phyloP scores from a whole-genome alignment of 768 basidiomycete species.

The Phaeotremella fagi region DNA sequence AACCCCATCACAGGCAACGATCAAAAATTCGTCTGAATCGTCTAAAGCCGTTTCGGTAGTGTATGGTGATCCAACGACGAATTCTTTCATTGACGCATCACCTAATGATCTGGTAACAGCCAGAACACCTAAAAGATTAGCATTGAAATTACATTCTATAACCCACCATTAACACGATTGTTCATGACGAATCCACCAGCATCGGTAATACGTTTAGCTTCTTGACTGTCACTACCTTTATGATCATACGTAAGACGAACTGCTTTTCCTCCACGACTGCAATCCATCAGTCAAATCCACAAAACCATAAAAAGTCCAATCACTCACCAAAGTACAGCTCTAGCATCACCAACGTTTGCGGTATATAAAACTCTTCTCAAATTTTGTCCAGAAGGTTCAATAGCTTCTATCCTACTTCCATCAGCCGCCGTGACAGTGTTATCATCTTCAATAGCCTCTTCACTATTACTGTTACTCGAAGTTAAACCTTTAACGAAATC shows the following conservation, averaged over 20 bases:
- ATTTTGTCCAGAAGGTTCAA: conserved; percentile 54
- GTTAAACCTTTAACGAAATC: conserved; percentile 45
- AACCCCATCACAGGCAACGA: conserved; percentile 96
- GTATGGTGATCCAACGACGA: conserved; percentile 94
- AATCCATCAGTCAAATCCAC: background rate
- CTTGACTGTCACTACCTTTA: conserved; percentile 94
- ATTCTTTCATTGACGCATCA: conserved; percentile 98
- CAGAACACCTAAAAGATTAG: conserved; percentile 57
- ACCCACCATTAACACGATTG: conserved; percentile 83
- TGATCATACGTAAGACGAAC: conserved; percentile 96
- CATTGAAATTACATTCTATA: background rate
- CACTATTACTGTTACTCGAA: conserved; percentile 9
- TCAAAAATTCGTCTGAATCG: conserved; percentile 86
- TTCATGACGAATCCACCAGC: conserved; percentile 99
- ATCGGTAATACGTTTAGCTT: conserved; percentile 94
- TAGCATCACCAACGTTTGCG: conserved; percentile 94
- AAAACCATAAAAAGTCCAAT: background rate
- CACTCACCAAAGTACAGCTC: conserved; percentile 74
- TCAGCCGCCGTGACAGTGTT: conserved; percentile 25
- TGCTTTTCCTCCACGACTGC: conserved; percentile 72
- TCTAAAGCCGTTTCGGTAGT: conserved; percentile 94
- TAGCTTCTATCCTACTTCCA: conserved; percentile 54
- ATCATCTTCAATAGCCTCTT: conserved; percentile 16
- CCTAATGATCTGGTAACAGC: conserved; percentile 94
- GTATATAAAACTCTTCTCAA: conserved; percentile 79